These are phyloP conservation scores for Trichophyton equinum DNA, from an alignment of 2,329 filamentous ascomycete genomes.

Conservation along the genomic window DNA sequence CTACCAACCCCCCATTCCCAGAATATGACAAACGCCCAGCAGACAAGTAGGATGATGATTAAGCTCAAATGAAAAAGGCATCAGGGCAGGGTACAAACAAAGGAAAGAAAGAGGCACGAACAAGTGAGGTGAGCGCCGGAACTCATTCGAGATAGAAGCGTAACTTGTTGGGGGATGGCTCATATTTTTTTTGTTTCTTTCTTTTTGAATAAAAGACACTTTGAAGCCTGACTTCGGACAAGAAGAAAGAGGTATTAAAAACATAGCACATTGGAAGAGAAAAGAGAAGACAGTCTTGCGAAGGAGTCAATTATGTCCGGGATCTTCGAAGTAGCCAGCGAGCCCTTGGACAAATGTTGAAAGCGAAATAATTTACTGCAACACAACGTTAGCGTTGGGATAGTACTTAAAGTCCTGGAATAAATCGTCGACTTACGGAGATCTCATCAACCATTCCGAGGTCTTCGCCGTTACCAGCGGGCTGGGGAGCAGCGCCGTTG, in stretches of 20 bases:
- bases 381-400: background rate
- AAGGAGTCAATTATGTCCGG: background rate
- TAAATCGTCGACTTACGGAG: slow-evolving; percentile 29
- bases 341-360: background rate
- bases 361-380: background rate
- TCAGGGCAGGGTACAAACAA: background rate
- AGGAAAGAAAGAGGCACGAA: background rate
- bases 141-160: background rate
- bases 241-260: background rate
- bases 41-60: background rate
- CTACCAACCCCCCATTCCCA: background rate
- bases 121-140: background rate
- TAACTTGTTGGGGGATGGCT: background rate
- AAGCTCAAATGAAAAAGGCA: background rate
- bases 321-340: too few relatives aligned
- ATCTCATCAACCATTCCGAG: slow-evolving; percentile 44
- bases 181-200: background rate
- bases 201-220: background rate
- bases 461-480: slow-evolving; percentile 39
- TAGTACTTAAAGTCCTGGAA: background rate
- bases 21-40: background rate
- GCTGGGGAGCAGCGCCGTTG: slow-evolving; percentile 35
- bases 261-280: background rate
- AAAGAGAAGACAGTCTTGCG: background rate
- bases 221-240: background rate